Evolutionary conservation across 106 monocot genomes (phyloP), one percentile per base, ranked within the genome.

Genomic region (Acorus calamus): DNA sequence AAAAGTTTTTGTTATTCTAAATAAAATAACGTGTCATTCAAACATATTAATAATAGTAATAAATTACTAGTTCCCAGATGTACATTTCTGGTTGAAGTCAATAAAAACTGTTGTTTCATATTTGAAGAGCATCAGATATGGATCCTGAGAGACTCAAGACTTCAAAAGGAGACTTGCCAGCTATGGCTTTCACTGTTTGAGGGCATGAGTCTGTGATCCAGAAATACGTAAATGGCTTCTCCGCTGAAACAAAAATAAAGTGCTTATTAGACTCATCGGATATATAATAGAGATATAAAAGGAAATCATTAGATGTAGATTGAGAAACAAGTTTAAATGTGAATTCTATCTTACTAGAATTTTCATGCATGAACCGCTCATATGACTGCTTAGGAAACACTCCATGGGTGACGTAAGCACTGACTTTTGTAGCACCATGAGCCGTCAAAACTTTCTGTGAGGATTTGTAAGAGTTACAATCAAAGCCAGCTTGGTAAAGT

Each of bases 151-250:
- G 86, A 60, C 80, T 88, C 56, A 93, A 60, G 50, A 93, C 92
- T 76, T 88, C 85, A 65, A 93, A 93, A 52, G 93, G 93, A 64
- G 80, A 55, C 42, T 52, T 79, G 60, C 77, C 56, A 10, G 47
- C 74, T 49, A 93, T 89, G 11, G 80, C 80, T 49, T 86, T 83
- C 46, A 86, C 81, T 2, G 93, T 93, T 3, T 68, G 69, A 3
- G 89, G 93, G 67, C 93, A 93, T 0, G 93, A 93, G 52, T 89
- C 93, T 3, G 93, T 93, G 42, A 93, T 71, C 93, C 93, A 93
- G 69, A 93, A 93, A 75, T 81, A 78, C 2, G 85, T 51, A 42
- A 89, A 93, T 7, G 69, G 61, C 14, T 67, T 72, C 52, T 52
- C 71, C 6, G 42, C 88, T 81, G 76, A 50, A 68, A 74, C 6